These are phyloP conservation scores for Panicum hallii DNA, from an alignment of 202 grass and related monocot species.

Conservation along the genomic window DNA sequence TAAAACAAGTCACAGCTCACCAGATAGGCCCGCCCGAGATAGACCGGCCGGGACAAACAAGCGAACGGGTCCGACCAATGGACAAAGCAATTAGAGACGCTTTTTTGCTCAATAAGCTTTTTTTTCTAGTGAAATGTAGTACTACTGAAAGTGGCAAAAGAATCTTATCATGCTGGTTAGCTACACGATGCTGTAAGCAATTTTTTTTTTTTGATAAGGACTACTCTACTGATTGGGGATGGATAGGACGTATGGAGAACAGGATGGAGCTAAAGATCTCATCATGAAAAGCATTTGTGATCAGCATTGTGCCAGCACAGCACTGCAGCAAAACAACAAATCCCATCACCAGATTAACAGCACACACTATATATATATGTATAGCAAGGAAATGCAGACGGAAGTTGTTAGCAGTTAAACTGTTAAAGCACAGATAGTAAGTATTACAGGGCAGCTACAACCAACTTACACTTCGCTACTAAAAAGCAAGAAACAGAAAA, in stretches of 20 bases:
- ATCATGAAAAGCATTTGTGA: not conserved
- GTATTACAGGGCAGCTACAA: conserved; percentile 28
- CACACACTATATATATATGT: not conserved
- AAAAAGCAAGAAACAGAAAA: conserved; percentile 38
- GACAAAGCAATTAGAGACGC: not conserved
- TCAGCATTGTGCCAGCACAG: not conserved
- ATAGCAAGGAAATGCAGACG: not conserved
- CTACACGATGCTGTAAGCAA: not conserved
- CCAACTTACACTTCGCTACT: conserved; percentile 51
- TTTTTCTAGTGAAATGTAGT: not conserved
- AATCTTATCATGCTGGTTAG: not conserved
- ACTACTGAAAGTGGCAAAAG: not conserved
- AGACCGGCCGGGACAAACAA: conserved; percentile 27
- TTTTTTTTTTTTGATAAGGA: too few species aligned
- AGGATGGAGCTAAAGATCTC: not conserved
- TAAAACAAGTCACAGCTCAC: conserved; percentile 49
- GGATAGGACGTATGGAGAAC: not conserved
- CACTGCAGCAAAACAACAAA: not conserved
- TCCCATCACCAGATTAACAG: not conserved
- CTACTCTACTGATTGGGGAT: not conserved
- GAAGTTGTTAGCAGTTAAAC: conserved; percentile 31
- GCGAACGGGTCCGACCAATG: conserved; percentile 42
- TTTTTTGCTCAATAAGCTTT: not conserved
- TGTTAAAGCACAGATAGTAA: conserved; percentile 35
- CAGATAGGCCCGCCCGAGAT: conserved; percentile 27